Conservation (phyloP, 192 early-diverging fungal genomes). For the Coemansia furcata region DNA sequence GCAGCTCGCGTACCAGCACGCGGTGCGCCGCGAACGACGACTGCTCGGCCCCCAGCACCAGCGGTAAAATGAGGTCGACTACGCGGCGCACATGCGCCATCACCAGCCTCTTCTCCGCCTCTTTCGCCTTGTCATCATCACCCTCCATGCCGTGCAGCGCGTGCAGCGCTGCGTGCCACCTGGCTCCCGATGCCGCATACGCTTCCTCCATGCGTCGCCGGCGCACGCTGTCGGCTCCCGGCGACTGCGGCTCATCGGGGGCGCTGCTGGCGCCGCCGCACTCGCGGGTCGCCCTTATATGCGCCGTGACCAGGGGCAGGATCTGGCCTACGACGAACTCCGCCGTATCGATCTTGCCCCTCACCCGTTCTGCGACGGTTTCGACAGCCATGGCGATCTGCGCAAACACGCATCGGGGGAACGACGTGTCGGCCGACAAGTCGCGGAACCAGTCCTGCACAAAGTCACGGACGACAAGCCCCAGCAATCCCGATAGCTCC, state of each 20-base stretch:
- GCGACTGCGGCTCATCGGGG: constrained; percentile 11
- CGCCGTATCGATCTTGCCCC: constrained; percentile 55
- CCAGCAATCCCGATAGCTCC: constrained; percentile 8
- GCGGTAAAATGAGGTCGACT: constrained; percentile 61
- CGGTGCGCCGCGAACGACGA: constrained; percentile 57
- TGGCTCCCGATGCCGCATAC: constrained; percentile 21
- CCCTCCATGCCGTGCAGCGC: neutral
- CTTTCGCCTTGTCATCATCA: neutral
- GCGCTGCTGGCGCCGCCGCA: constrained; percentile 23
- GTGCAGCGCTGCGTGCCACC: constrained; percentile 11
- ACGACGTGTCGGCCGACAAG: constrained; percentile 41
- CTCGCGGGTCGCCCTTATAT: constrained; percentile 59
- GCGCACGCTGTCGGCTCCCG: neutral
- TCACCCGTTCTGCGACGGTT: constrained; percentile 23
- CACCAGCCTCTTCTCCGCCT: constrained; percentile 47
- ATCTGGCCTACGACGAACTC: constrained; percentile 61
- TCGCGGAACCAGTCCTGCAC: constrained; percentile 50
- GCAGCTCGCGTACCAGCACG: constrained; percentile 71
- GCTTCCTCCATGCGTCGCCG: constrained; percentile 17
- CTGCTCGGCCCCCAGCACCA: constrained; percentile 62
- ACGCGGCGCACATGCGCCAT: constrained; percentile 63
- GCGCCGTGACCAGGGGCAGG: constrained; percentile 69
- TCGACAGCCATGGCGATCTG: constrained; percentile 34
- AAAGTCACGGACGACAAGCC: constrained; percentile 50
- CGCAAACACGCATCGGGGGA: constrained; percentile 32